phyloP scores from a whole-genome alignment of 805 yeast genomes.

The Cyberlindnera subsufficiens region DNA sequence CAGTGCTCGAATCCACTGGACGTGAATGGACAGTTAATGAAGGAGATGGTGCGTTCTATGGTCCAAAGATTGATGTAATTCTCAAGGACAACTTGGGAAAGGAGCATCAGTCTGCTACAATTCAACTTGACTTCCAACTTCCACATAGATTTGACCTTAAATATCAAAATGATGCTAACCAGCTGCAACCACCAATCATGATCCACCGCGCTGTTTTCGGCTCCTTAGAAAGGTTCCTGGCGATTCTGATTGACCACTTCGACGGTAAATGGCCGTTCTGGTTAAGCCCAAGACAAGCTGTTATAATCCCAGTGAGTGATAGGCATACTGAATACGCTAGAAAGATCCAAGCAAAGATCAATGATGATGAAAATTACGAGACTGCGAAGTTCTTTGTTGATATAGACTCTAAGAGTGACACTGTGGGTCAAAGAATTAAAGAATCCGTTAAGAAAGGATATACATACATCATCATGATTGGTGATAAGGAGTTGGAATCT shows the following conservation, averaged over 20 bases:
- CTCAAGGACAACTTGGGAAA: conserved; percentile 76
- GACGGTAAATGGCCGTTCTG: conserved; percentile 97
- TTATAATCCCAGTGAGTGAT: conserved; percentile 73
- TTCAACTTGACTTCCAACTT: conserved; percentile 91
- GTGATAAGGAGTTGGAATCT: conserved; percentile 70
- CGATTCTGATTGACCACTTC: conserved; percentile 83
- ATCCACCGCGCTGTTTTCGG: conserved; percentile 95
- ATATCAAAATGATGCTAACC: conserved; percentile 51
- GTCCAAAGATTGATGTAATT: conserved; percentile 89
- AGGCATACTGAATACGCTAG: conserved; percentile 52
- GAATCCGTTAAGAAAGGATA: conserved; percentile 74
- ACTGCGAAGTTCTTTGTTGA: conserved; percentile 67
- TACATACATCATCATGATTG: conserved; percentile 76
- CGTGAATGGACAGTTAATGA: conserved; percentile 65
- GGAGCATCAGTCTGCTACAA: conserved; percentile 90
- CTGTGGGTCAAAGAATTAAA: conserved; percentile 75
- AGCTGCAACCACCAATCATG: conserved; percentile 75
- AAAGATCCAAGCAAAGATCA: conserved; percentile 38
- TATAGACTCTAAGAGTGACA: conserved; percentile 65
- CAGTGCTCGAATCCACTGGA: conserved; percentile 51
- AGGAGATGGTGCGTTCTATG: conserved; percentile 97
- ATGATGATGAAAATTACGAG: conserved; percentile 37
- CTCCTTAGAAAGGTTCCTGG: conserved; percentile 87
- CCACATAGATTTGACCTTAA: conserved; percentile 78
- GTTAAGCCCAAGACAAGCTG: conserved; percentile 89